These are phyloP conservation scores for Polymyxa betae DNA, from an alignment of 208 protist genomes.

Conservation along the genomic window DNA sequence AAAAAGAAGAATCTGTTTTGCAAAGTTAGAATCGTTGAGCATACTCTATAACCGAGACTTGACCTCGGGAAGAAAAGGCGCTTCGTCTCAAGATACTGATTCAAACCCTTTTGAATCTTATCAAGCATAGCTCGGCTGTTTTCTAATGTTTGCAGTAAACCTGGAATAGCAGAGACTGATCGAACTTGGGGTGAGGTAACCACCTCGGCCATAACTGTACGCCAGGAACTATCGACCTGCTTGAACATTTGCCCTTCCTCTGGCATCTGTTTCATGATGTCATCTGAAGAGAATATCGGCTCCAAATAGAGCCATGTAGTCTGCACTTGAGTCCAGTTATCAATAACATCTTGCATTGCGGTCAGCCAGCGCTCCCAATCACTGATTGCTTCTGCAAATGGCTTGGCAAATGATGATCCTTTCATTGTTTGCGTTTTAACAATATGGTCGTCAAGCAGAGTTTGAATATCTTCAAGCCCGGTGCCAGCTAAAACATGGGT, in stretches of 20 bases:
- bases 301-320: conserved; percentile 96
- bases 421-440: conserved; percentile 73
- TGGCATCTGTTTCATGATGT: conserved; percentile 94
- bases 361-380: conserved; percentile 66
- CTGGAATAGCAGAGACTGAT: conserved; percentile 84
- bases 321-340: conserved; percentile 79
- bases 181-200: conserved; percentile 75
- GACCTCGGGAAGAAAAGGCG: conserved; percentile 70
- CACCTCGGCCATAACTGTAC: conserved; percentile 45
- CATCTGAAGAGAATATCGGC: conserved; percentile 94
- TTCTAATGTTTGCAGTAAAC: conserved; percentile 84
- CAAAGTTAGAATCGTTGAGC: background rate
- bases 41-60: background rate
- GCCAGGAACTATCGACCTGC: conserved; percentile 39
- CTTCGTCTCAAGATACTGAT: conserved; percentile 85
- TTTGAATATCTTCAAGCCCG: conserved; percentile 83
- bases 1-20: conserved; percentile 91
- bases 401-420: conserved; percentile 66
- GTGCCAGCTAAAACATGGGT: conserved; percentile 81
- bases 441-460: conserved; percentile 73
- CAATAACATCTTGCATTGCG: conserved; percentile 67
- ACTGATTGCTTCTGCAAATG: conserved; percentile 63
- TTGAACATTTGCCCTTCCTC: conserved; percentile 64
- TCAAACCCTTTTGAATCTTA: conserved; percentile 81
- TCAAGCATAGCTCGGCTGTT: conserved; percentile 81